Base-by-base conservation (phyloP, 2,329 filamentous ascomycete genomes). In the Penicillium polonicum region DNA sequence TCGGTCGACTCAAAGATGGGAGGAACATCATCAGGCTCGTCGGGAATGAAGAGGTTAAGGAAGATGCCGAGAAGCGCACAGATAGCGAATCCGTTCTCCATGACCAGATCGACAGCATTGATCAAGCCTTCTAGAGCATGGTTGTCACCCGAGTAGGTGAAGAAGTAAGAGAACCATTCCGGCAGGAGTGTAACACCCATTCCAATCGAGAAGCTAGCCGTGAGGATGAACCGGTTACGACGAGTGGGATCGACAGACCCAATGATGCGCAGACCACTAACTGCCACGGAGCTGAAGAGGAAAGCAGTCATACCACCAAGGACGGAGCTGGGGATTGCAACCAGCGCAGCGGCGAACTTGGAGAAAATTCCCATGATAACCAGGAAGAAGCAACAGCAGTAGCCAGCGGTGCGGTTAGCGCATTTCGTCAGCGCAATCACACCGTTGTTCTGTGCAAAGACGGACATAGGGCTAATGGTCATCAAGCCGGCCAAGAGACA, bases 11-110 rank as follows among this genome's bases (percentile, higher is more conserved):
- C 67, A 64, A 48, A 70, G 39, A 71, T 50, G 8, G 65, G 58
- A 50, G 79, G 78, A 31, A 81, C 80, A 43, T 90, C 88, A 65
- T 91, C 90, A n/a, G 88, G 76, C 75, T 96, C 91, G 67, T 90
- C 87, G 0, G 87, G 84, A 17, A 96, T 76, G 0, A 85, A 64
- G 49, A 94, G 73, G 70, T 96, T 96, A 49, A 96, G 79, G 23
- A 90, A 73, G 69, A 94, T 80, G 50, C 85, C 85, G 41, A 92
- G 70, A 25, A 92, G 82, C 0, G 89, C 92, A 0, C 89, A 88
- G 21, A 96, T 80, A 2, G 77, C 76, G 43, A 79, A 79, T 0
- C 77, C 77, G 25, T 77, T 91, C 75, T 88, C 83, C 83, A 91
- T 87, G 57, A 92, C 79, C 41, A 92, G 77, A 5, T 82, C 81